phyloP scores from a whole-genome alignment of 2,329 filamentous ascomycete species.

The Fusarium coffeatum region DNA sequence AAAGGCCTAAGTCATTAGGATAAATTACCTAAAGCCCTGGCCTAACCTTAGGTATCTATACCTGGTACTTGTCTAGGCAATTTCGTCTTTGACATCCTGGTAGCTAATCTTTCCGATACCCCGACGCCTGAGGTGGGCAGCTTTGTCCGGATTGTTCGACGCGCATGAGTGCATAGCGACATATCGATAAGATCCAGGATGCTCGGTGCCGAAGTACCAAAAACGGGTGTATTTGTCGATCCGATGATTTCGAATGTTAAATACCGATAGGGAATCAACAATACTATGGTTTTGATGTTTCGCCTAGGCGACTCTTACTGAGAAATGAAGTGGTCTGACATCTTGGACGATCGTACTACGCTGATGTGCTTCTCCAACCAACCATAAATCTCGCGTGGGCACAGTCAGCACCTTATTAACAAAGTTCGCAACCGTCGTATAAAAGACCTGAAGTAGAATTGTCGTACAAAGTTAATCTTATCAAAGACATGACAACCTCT shows the following conservation, averaged over 20 bases:
- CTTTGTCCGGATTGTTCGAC: not conserved
- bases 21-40: not conserved
- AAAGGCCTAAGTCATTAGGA: too few species aligned
- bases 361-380: not conserved
- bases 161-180: too few species aligned
- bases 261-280: not conserved
- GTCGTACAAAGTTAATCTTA: not conserved
- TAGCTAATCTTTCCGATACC: too few species aligned
- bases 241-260: not conserved
- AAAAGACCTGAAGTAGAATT: too few species aligned
- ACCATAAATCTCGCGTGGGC: not conserved
- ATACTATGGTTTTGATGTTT: too few species aligned
- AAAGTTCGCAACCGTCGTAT: not conserved
- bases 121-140: not conserved
- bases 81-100: too few species aligned
- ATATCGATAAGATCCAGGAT: too few species aligned
- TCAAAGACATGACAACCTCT: too few species aligned
- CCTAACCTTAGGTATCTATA: not conserved
- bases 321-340: not conserved
- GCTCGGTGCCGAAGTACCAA: not conserved
- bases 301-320: too few species aligned
- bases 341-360: not conserved
- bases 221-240: not conserved
- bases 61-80: too few species aligned
- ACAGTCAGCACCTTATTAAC: not conserved